Evolutionary conservation across 352 stramenopile genomes (phyloP), one percentile per base, ranked within the genome.

Genomic region (Phytophthora europaea): DNA sequence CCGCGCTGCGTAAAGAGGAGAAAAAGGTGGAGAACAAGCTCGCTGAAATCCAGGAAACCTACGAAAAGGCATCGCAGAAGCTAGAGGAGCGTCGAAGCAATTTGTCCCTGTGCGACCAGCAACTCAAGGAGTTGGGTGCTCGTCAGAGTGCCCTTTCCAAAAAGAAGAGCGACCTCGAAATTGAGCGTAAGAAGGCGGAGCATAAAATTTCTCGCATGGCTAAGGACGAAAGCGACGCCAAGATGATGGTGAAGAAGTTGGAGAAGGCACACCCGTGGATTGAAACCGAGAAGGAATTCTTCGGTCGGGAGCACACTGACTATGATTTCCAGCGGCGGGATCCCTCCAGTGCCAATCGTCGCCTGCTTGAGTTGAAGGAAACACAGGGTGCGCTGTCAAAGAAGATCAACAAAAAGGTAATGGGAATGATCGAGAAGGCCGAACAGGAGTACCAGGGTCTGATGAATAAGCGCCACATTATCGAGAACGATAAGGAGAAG

Each of bases 401-500:
- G 76, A 99, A 99, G 73, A 99, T 99, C 67, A 99, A 99, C 86
- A 99, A 99, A 79, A 99, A 99, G 73, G 98, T 99, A 6, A 99
- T 99, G 97, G 98, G 96, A 36, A 99, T 99, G 97, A 99, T 99
- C 76, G 98, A 99, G 61, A 99, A 99, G 84, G 98, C 98, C 0
- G 98, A 99, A 81, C 90, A 97, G 54, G 98, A 99, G 76, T 99
- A 99, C 81, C 96, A 99, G 52, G 97, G 99, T 15, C 84, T 99
- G 63, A 96, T 99, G 78, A 94, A 98, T 70, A 99, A 99, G 84
- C 89, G 91, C 12, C 93, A 98, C 67, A 98, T 99, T 67, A 99
- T 99, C 54, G 98, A 99, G 72, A 99, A 99, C 50, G 98, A 99
- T 76, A 99, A 99, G 75, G 95, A 98, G 69, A 99, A 99, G 74